Evolutionary conservation across 129 eudicot species (phyloP).

Genomic region (Ambrosia artemisiifolia): DNA sequence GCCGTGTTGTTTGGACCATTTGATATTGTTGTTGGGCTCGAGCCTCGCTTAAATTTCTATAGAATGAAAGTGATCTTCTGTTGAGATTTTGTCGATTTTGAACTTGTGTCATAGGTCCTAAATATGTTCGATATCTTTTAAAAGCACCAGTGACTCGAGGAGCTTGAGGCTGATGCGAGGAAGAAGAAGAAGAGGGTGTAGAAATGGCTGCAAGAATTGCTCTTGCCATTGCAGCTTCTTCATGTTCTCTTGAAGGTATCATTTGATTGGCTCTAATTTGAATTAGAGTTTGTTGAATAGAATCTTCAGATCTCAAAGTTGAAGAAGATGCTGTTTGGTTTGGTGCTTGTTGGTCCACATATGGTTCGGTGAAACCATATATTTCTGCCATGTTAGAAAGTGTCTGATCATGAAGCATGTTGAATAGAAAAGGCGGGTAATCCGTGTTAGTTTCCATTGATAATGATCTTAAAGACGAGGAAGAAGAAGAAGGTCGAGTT

Average conservation of each 20-base stretch:
- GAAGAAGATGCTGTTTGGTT: conserved; percentile 26
- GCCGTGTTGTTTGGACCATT: conserved; percentile 32
- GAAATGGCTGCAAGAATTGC: conserved; percentile 64
- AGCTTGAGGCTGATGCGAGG: conserved; percentile 31
- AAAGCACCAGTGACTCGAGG: conserved; percentile 50
- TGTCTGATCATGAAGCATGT: conserved; percentile 28
- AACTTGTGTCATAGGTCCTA: conserved; percentile 25
- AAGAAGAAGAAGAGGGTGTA: conserved; percentile 28
- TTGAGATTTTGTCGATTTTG: conserved; percentile 40
- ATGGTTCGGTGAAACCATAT: not conserved
- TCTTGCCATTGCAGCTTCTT: conserved; percentile 62
- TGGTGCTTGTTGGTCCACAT: conserved; percentile 13
- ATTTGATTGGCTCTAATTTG: conserved; percentile 38
- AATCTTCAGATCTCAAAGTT: conserved; percentile 20
- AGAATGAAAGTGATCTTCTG: conserved; percentile 46
- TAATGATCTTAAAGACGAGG: conserved; percentile 58
- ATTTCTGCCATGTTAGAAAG: conserved; percentile 8
- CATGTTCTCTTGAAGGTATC: conserved; percentile 51
- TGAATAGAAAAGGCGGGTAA: conserved; percentile 41
- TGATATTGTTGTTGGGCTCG: conserved; percentile 32
- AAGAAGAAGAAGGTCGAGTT: conserved; percentile 48
- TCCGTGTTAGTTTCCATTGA: conserved; percentile 57
- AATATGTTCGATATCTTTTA: conserved; percentile 34
- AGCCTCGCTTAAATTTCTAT: conserved; percentile 35
- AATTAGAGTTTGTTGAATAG: conserved; percentile 34